Conservation (phyloP, 345 rosid species). For the Erysimum cheiranthoides region DNA sequence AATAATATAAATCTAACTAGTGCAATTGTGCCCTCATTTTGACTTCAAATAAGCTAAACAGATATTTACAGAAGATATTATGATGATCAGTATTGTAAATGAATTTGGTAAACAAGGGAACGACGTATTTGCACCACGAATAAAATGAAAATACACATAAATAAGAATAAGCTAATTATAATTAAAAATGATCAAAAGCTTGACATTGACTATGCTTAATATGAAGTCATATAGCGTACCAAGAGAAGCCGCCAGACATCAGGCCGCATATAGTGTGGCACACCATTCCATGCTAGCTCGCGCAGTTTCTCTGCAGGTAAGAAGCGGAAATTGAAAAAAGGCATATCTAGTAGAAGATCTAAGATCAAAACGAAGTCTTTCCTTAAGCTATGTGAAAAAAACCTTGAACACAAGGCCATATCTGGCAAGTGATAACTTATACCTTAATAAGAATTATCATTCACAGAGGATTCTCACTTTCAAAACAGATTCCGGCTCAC, state of each 20-base stretch:
- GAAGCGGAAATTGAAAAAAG: slow-evolving; percentile 4
- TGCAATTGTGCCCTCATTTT: not conserved
- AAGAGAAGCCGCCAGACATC: slow-evolving; percentile 92
- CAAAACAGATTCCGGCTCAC: not conserved
- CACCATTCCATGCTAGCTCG: slow-evolving; percentile 96
- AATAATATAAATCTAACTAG: not conserved
- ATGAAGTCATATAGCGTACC: slow-evolving; percentile 58
- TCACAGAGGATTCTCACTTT: slow-evolving; percentile 1
- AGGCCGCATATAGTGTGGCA: slow-evolving; percentile 94
- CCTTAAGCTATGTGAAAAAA: slow-evolving; percentile 1
- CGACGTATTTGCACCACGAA: not conserved
- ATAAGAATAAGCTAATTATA: not conserved
- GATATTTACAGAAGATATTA: not conserved
- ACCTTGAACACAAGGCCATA: slow-evolving; percentile 1
- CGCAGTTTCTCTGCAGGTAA: slow-evolving; percentile 75
- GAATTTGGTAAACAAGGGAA: not conserved
- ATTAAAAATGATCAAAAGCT: not conserved
- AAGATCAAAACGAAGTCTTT: not conserved
- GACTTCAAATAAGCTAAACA: slow-evolving; percentile 7
- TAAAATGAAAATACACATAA: not conserved
- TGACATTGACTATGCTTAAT: slow-evolving; percentile 6
- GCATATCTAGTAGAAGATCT: not conserved
- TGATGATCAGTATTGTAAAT: not conserved
- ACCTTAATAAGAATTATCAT: slow-evolving; percentile 5
- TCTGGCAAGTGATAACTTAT: not conserved